phyloP scores from a whole-genome alignment of 2,329 filamentous ascomycete species.

The Calonectria honghensis region DNA sequence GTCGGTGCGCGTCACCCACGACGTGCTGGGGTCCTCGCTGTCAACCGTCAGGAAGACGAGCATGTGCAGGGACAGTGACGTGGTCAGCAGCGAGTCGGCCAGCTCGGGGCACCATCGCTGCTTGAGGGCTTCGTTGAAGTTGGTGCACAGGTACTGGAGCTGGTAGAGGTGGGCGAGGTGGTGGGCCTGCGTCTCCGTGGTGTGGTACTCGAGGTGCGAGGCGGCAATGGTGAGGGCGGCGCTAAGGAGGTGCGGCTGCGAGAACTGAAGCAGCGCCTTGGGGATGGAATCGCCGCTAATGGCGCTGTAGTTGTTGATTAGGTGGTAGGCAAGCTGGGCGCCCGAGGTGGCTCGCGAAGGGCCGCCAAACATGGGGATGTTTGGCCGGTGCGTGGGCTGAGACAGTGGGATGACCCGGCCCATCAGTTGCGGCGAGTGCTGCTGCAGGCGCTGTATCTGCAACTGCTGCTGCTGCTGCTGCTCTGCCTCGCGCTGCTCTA shows the following conservation, averaged over 20 bases:
- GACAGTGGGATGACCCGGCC: conserved; percentile 12
- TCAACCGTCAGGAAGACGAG: conserved; percentile 29
- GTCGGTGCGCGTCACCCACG: conserved; percentile 28
- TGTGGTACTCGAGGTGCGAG: conserved; percentile 26
- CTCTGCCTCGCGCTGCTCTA: too few species aligned
- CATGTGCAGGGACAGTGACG: conserved; percentile 31
- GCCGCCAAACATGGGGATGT: conserved; percentile 6
- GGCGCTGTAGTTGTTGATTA: conserved; percentile 13
- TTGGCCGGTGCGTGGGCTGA: conserved; percentile 20
- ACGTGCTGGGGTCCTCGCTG: conserved; percentile 8
- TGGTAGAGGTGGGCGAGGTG: conserved; percentile 31
- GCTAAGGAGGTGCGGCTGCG: conserved; percentile 18
- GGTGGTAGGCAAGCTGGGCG: conserved; percentile 21
- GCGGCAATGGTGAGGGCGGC: conserved; percentile 26
- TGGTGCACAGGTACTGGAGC: conserved; percentile 12
- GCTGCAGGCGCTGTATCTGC: neutral
- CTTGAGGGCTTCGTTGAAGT: conserved; percentile 17
- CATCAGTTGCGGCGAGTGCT: neutral
- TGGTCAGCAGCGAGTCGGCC: conserved; percentile 27
- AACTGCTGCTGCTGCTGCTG: neutral
- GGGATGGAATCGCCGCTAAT: conserved; percentile 23
- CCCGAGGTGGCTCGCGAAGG: conserved; percentile 17
- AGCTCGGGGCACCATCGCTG: neutral
- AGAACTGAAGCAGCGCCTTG: neutral
- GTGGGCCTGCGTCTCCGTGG: conserved; percentile 6